Evolutionary conservation across 1,284 basidiomycete genomes (phyloP).

Genomic region (Ganoderma multipileum): DNA sequence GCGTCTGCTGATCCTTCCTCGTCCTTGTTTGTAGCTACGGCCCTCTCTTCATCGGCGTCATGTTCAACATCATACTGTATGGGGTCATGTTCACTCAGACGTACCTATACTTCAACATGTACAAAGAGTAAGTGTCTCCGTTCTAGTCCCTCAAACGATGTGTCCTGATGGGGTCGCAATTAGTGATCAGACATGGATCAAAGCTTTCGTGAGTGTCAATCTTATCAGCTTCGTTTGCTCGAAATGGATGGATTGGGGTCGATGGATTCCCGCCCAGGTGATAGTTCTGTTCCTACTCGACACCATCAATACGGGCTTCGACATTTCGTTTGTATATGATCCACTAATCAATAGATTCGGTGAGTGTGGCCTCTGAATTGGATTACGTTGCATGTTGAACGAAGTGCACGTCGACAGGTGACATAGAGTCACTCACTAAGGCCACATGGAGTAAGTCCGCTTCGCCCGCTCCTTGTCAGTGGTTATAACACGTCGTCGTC

Average conservation of each 20-base stretch:
- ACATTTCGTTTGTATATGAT: conserved; percentile 44
- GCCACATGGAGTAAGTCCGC: conserved; percentile 37
- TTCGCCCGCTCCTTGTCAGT: not conserved
- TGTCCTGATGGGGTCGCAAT: not conserved
- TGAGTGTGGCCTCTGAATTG: not conserved
- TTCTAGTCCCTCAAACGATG: not conserved
- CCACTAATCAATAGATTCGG: conserved; percentile 44
- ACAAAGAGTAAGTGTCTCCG: conserved; percentile 41
- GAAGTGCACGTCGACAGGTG: not conserved
- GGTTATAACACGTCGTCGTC: not conserved
- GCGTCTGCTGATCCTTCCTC: not conserved
- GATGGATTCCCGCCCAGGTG: conserved; percentile 37
- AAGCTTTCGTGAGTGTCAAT: conserved; percentile 35
- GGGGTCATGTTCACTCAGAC: conserved; percentile 49
- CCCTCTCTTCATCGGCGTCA: conserved; percentile 47
- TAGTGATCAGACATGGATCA: conserved; percentile 41
- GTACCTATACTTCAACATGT: conserved; percentile 48
- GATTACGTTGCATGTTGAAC: not conserved
- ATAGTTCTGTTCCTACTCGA: conserved; percentile 41
- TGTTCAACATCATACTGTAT: conserved; percentile 48
- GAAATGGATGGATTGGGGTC: no score
- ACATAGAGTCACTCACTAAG: conserved; percentile 24
- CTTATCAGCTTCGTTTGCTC: not conserved
- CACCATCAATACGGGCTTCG: conserved; percentile 45
- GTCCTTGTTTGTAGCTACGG: conserved; percentile 39